Evolutionary conservation across 129 eudicot species (phyloP).

Genomic region (Lactuca saligna): DNA sequence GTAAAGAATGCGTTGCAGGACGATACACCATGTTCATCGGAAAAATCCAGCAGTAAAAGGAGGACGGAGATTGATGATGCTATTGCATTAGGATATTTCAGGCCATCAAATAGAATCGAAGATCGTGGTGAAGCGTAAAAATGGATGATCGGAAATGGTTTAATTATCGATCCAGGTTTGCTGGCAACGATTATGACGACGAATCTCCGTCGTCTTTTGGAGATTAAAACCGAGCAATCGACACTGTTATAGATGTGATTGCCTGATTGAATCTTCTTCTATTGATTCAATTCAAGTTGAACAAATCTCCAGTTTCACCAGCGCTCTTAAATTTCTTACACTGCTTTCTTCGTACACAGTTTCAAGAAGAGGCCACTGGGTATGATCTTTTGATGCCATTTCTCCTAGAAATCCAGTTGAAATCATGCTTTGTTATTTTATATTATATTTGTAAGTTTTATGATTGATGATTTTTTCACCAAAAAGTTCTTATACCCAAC

Average conservation of each 20-base stretch:
- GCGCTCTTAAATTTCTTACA: conserved; percentile 4
- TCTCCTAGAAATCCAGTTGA: not conserved
- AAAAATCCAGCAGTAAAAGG: conserved; percentile 14
- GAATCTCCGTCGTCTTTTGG: not conserved
- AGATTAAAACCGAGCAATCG: not conserved
- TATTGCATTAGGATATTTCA: conserved; percentile 2
- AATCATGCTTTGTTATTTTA: not conserved
- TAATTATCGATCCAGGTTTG: not conserved
- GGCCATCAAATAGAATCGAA: conserved; percentile 13
- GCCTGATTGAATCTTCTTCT: not conserved
- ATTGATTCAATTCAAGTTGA: conserved; percentile 1
- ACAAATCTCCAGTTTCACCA: not conserved
- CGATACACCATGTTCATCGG: conserved; percentile 34
- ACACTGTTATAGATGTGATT: conserved; percentile 6
- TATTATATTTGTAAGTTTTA: conserved; percentile 15
- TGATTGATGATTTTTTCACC: conserved; percentile 18
- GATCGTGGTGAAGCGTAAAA: conserved; percentile 11
- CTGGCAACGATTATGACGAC: not conserved
- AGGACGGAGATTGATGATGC: conserved; percentile 24
- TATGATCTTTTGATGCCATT: conserved; percentile 6
- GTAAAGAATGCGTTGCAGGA: conserved; percentile 19
- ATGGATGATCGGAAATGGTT: not conserved
- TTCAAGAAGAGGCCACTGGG: conserved; percentile 7
- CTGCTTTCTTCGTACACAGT: not conserved
- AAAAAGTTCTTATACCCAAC: not conserved